Evolutionary conservation across 2,329 filamentous ascomycete species (phyloP).

Genomic region (Phialocephala subalpina): DNA sequence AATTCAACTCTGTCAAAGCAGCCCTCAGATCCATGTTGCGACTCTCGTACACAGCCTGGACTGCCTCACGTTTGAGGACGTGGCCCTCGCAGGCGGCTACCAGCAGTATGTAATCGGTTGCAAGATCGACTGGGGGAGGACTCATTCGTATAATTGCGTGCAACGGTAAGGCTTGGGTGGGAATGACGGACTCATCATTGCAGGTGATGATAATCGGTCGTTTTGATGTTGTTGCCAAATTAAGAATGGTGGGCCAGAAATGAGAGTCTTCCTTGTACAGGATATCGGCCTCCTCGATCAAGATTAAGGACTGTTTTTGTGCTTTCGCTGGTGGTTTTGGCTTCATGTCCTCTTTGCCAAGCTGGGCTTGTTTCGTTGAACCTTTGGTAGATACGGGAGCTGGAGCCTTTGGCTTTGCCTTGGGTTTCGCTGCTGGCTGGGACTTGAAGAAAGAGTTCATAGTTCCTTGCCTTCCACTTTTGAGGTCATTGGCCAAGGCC

Average conservation of each 20-base stretch:
- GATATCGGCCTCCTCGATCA: constrained; percentile 93
- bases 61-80: constrained; percentile 70
- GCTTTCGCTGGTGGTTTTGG: constrained; percentile 36
- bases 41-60: constrained; percentile 74
- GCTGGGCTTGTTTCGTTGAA: constrained; percentile 3
- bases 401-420: constrained; percentile 27
- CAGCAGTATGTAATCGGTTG: constrained; percentile 81
- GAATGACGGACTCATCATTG: constrained; percentile 87
- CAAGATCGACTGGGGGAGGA: constrained; percentile 70
- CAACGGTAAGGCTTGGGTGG: constrained; percentile 75
- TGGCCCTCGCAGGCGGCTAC: constrained; percentile 92
- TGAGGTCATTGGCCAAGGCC: constrained; percentile 63
- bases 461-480: constrained; percentile 76
- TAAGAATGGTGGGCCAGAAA: constrained; percentile 86
- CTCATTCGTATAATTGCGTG: constrained; percentile 85
- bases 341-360: not conserved
- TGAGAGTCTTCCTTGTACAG: constrained; percentile 95
- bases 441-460: constrained; percentile 84
- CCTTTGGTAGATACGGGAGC: constrained; percentile 3
- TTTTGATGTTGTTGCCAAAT: constrained; percentile 83
- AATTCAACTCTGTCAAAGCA: constrained; percentile 84
- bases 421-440: constrained; percentile 46
- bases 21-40: constrained; percentile 79
- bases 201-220: constrained; percentile 95
- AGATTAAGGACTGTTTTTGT: constrained; percentile 93